Conservation (phyloP, 805 yeast genomes). For the Helenozyma rhizophorensis region DNA sequence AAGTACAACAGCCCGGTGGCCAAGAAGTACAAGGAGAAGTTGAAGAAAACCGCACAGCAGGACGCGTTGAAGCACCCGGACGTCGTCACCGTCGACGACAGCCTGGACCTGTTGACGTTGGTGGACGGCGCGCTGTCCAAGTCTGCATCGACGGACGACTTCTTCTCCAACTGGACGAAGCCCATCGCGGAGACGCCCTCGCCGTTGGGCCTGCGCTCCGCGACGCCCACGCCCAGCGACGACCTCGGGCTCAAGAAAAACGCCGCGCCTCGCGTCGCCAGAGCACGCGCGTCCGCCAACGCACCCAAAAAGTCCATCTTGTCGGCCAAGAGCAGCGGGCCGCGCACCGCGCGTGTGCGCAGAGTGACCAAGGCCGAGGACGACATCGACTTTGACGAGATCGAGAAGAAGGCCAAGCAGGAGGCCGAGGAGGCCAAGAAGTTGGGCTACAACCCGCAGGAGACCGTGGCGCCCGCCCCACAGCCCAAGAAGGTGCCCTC, state of each 20-base stretch:
- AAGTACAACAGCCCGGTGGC: conserved; percentile 84
- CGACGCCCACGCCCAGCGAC: conserved; percentile 39
- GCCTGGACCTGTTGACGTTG: conserved; percentile 50
- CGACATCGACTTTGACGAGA: conserved; percentile 54
- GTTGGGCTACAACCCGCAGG: conserved; percentile 48
- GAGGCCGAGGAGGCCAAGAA: conserved; percentile 69
- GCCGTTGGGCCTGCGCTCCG: conserved; percentile 43
- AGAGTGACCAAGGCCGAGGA: conserved; percentile 44
- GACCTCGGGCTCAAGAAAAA: conserved; percentile 18
- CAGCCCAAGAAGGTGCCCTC: conserved; percentile 2
- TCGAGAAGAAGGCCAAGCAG: conserved; percentile 72
- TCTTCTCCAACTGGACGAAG: conserved; percentile 88
- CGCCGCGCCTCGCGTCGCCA: conserved; percentile 9
- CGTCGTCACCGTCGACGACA: conserved; percentile 77
- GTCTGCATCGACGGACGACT: conserved; percentile 65
- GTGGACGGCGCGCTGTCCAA: conserved; percentile 32
- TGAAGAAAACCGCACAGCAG: conserved; percentile 59
- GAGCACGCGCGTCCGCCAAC: conserved; percentile 22
- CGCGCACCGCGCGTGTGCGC: conserved; percentile 55
- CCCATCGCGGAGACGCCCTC: conserved; percentile 56
- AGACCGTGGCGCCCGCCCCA: conserved; percentile 12
- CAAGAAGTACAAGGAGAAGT: conserved; percentile 71
- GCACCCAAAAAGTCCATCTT: conserved; percentile 28
- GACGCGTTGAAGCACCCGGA: conserved; percentile 76
- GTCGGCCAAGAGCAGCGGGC: conserved; percentile 50